These are phyloP conservation scores for Boletales sp. DNA, from an alignment of 768 basidiomycete species.

Conservation along the genomic window DNA sequence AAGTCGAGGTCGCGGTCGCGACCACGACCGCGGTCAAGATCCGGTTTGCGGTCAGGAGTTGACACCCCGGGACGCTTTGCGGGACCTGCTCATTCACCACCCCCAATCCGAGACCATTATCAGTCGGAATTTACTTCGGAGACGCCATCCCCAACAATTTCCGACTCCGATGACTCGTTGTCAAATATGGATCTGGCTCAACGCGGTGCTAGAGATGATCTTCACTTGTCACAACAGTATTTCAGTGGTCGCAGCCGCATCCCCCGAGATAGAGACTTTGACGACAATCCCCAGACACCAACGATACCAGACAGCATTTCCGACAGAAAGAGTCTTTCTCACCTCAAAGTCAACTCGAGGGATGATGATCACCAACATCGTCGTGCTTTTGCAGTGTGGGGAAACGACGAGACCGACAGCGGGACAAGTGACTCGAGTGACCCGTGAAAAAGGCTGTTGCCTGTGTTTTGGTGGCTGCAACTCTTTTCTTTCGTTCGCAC, in stretches of 20 bases:
- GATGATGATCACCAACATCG: conserved; percentile 31
- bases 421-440: conserved; percentile 70
- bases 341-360: conserved; percentile 7
- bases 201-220: conserved; percentile 51
- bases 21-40: conserved; percentile 33
- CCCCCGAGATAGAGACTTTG: conserved; percentile 56
- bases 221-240: conserved; percentile 36
- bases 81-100: conserved; percentile 48
- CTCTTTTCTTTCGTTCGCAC: conserved; percentile 5
- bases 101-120: conserved; percentile 22
- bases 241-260: conserved; percentile 53
- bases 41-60: conserved; percentile 52
- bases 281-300: conserved; percentile 60
- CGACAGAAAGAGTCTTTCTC: conserved; percentile 13
- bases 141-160: conserved; percentile 33
- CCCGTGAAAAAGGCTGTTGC: conserved; percentile 16
- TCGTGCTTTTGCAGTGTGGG: conserved; percentile 81
- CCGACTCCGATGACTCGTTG: conserved; percentile 37
- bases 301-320: conserved; percentile 40
- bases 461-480: not conserved
- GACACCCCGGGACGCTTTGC: conserved; percentile 62
- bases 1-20: conserved; percentile 31
- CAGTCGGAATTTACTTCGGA: conserved; percentile 29
- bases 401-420: conserved; percentile 86
- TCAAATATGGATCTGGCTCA: conserved; percentile 36